Evolutionary conservation across 1,139 yeast genomes (phyloP).

Genomic region (Meyerozyma sp.): DNA sequence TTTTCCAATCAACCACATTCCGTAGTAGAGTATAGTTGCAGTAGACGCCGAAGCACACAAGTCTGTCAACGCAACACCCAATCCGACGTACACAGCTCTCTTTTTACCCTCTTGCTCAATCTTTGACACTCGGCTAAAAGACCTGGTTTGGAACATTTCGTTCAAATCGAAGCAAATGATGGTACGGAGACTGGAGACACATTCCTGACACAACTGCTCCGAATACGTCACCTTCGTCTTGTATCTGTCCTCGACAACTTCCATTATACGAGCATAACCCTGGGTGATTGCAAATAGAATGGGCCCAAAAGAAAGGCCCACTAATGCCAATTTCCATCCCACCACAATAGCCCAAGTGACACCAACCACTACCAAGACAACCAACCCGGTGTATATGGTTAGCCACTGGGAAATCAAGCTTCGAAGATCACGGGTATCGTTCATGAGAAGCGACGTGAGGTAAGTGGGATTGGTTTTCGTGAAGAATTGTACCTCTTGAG

Average conservation of each 20-base stretch:
- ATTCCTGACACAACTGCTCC: slow-evolving; percentile 55
- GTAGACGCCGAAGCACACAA: slow-evolving; percentile 57
- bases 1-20: slow-evolving; percentile 59
- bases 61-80: slow-evolving; percentile 57
- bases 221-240: slow-evolving; percentile 50
- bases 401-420: slow-evolving; percentile 57
- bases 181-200: slow-evolving; percentile 56
- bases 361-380: slow-evolving; percentile 54
- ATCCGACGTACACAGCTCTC: slow-evolving; percentile 54
- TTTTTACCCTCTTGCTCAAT: slow-evolving; percentile 30
- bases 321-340: slow-evolving; percentile 89
- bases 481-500: slow-evolving; percentile 57
- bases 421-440: slow-evolving; percentile 77
- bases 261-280: slow-evolving; percentile 47
- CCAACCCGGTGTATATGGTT: slow-evolving; percentile 46
- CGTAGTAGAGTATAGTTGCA: slow-evolving; percentile 69
- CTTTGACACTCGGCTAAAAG: slow-evolving; percentile 20
- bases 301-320: slow-evolving; percentile 73
- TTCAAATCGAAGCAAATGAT: slow-evolving; percentile 54
- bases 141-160: slow-evolving; percentile 36
- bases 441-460: slow-evolving; percentile 63
- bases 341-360: slow-evolving; percentile 66
- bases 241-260: slow-evolving; percentile 53
- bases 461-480: slow-evolving; percentile 45
- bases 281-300: slow-evolving; percentile 47